A percentile compares a stretch with the other conserved stretches of the same genome.
phyloP scores from a whole-genome alignment of 805 yeast genomes.

The Phaffomyces antillensis region DNA sequence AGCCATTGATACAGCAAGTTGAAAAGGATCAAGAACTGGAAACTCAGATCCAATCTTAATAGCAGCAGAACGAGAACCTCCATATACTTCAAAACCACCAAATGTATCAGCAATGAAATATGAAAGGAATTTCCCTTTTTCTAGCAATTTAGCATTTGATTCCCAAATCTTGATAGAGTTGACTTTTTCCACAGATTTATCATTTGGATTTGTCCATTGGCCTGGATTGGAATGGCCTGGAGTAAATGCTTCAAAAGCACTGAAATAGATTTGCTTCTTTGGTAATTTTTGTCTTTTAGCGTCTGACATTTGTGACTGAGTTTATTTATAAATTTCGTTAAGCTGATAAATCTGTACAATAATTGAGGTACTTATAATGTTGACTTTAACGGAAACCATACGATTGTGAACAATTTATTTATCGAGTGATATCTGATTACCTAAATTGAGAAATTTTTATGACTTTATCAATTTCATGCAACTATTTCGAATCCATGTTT shows the following conservation, averaged over 20 bases:
- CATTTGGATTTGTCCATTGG: constrained; percentile 18
- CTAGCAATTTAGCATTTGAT: constrained; percentile 26
- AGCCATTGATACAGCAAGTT: constrained; percentile 30
- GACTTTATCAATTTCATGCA: neutral
- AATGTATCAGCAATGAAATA: constrained; percentile 33
- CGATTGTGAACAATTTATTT: no score
- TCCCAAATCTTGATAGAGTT: constrained; percentile 15
- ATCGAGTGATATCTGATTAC: neutral
- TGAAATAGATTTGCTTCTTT: constrained; percentile 6
- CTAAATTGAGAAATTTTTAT: neutral
- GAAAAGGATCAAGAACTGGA: constrained; percentile 30
- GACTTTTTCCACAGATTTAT: constrained; percentile 11
- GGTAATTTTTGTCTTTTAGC: constrained; percentile 4
- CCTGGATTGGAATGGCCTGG: constrained; percentile 16
- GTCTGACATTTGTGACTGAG: neutral
- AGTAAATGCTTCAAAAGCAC: constrained; percentile 10
- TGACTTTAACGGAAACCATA: no score
- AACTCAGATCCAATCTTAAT: constrained; percentile 23
- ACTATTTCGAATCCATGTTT: neutral
- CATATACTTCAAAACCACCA: constrained; percentile 34
- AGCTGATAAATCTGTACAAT: no score
- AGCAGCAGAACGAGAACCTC: constrained; percentile 31
- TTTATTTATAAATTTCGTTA: neutral
- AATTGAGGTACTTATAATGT: no score
- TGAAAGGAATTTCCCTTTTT: constrained; percentile 30